Conservation (phyloP, 2,329 filamentous ascomycete genomes). For the Ophiostoma triangulosporum region DNA sequence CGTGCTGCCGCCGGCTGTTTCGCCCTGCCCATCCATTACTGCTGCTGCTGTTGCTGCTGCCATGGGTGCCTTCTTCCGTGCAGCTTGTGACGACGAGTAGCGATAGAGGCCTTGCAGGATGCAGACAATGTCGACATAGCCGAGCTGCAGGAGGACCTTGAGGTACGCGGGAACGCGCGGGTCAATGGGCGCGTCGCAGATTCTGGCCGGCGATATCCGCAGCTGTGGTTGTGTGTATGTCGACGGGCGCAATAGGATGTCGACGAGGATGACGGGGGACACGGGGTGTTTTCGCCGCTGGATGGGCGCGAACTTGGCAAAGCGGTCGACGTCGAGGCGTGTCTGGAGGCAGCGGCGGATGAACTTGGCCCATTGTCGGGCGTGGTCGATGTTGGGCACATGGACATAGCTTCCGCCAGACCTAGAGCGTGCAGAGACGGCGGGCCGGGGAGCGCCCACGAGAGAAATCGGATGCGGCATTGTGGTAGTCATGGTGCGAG, state of each 20-base stretch:
- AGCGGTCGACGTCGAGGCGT: conserved; percentile 39
- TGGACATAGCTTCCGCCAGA: background rate
- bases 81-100: conserved; percentile 39
- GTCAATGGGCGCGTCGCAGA: conserved; percentile 38
- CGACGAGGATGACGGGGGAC: conserved; percentile 36
- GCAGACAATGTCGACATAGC: conserved; percentile 39
- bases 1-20: conserved; percentile 8
- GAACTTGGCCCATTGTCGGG: conserved; percentile 36
- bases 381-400: conserved; percentile 7
- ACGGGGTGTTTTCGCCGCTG: conserved; percentile 39
- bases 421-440: background rate
- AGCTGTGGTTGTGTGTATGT: conserved; percentile 11
- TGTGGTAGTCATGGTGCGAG: background rate
- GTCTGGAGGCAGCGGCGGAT: conserved; percentile 34
- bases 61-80: conserved; percentile 15
- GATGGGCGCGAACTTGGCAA: conserved; percentile 36
- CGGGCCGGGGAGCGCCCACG: background rate
- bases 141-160: conserved; percentile 37
- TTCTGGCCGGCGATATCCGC: background rate
- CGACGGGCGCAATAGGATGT: conserved; percentile 44
- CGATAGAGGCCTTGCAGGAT: conserved; percentile 42
- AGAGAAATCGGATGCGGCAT: background rate
- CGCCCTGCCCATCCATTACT: conserved; percentile 1
- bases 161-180: conserved; percentile 47
- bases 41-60: background rate